phyloP scores from a whole-genome alignment of 306 rosid species.

The Gastrolobium bilobum region DNA sequence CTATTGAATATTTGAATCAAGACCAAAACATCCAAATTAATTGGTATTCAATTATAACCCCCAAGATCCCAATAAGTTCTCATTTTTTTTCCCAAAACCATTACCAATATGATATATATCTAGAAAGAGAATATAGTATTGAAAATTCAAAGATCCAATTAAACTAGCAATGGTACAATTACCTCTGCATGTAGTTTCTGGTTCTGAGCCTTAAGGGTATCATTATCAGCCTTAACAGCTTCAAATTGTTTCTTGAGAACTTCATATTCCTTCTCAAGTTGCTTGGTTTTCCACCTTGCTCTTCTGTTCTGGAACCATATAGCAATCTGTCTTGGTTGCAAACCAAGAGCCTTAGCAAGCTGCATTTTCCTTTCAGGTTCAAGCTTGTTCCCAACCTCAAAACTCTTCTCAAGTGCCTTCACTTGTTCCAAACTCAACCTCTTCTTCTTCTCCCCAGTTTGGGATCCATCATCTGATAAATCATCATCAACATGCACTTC shows the following conservation, averaged over 20 bases:
- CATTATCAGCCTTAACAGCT: slow-evolving; percentile 78
- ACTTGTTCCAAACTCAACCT: slow-evolving; percentile 86
- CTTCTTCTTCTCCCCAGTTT: slow-evolving; percentile 92
- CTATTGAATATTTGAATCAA: background rate
- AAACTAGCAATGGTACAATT: background rate
- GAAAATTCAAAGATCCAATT: no score
- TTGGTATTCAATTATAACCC: background rate
- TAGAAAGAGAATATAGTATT: background rate
- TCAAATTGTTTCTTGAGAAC: slow-evolving; percentile 87
- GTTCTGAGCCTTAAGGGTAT: slow-evolving; percentile 78
- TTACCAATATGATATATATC: background rate
- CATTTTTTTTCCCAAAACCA: slow-evolving; percentile 9
- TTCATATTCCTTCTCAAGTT: slow-evolving; percentile 84
- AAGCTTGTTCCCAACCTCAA: slow-evolving; percentile 91
- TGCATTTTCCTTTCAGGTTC: slow-evolving; percentile 94
- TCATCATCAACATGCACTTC: slow-evolving; percentile 72
- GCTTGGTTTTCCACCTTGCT: slow-evolving; percentile 97
- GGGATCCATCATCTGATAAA: slow-evolving; percentile 87
- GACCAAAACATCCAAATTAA: slow-evolving; percentile 9
- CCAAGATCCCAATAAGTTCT: background rate
- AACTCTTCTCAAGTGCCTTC: slow-evolving; percentile 91
- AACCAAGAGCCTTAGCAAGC: slow-evolving; percentile 79
- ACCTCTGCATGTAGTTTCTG: slow-evolving; percentile 86
- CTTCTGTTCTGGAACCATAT: slow-evolving; percentile 98
- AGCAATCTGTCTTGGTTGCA: slow-evolving; percentile 92